Evolutionary conservation across 768 basidiomycete species (phyloP), one percentile per base, ranked within the genome.

Genomic region (Mycena latifolia): DNA sequence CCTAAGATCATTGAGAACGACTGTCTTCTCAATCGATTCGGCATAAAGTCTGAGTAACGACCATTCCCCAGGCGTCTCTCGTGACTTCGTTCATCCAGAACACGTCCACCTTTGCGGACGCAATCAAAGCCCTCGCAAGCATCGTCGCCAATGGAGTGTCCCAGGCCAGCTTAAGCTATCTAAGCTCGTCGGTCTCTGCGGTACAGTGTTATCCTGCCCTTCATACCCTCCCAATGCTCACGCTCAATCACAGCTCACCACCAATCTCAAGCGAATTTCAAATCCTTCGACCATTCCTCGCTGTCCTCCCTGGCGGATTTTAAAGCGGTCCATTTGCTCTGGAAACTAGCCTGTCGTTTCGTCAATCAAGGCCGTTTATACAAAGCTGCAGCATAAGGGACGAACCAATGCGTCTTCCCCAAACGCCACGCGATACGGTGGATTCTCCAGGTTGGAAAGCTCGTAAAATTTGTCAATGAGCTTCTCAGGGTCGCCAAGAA

Each of bases 381-480:
- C 47, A 25, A 15, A 43, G 41, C 12, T 33, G 1, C 39, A 35
- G 18, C n/a, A 5, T 9, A 15, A 18, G 28, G 24, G 29, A n/a
- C 66, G 17, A 46, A 68, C 67, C 67, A 65, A 65, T 17, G 67
- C 67, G 51, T 69, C 67, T 5, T 69, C 67, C 20, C 67, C 67
- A n/a, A 69, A 69, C 0, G 67, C 67, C 6, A 69, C 29, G n/a
- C 67, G 67, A 58, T 65, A 69, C 20, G 67, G 67, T 18, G 67
- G 67, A 4, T 65, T 69, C n/a, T 69, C 67, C 33, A 65, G 18
- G 3, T 56, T 61, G 55, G 63, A 61, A 10, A 69, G 31, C 6
- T 31, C 59, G 63, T 63, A 69, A 39, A 69, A 52, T 35, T 58
- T 65, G 39, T 69, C 27, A 48, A 65, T 65, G 25, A 69, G 58